Base-by-base conservation (phyloP, 2,329 filamentous ascomycete genomes). In the Aspergillus sp. region DNA sequence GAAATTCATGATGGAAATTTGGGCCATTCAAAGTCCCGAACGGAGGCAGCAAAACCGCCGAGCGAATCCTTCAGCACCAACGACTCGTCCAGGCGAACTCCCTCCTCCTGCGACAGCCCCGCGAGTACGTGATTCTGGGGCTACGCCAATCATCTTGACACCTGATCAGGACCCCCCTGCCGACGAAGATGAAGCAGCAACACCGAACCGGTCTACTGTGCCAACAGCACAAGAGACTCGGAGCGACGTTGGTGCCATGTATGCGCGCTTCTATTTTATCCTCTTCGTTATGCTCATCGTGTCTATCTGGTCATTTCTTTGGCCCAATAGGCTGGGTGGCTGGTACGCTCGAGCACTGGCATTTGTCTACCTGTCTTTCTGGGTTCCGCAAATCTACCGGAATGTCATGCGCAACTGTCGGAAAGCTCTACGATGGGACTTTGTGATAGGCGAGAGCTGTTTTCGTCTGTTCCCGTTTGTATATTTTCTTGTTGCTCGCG, bases 371-470 rank as follows among this genome's bases (percentile, higher is more conserved):
- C 85, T 97, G 49, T 97, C 93, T 22, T 89, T 97, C 73, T 98
- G 94, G 94, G 74, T 89, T 0, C 94, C 95, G 0, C 95, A 99
- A 75, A 96, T 98, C 68, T 87, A 91, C 72, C 91, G 95, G 64
- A 99, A 99, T 75, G 83, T 91, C 57, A 87, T 91, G 77, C 91
- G 94, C 57, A 97, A 97, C 77, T 97, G 93, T 76, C 91, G 93
- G 46, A 91, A 91, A 70, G 93, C 94, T 0, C 83, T 98, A n/a
- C 85, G 89, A 3, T 97, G 93, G 93, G 90, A 91, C 62, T 99
- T 96, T 73, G 90, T 97, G 59, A 73, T 93, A 23, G 93, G 93
- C 3, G 91, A 97, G 75, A 95, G 91, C 52, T 69, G 89, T 5
- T 83, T 96, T 7, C 89, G 95, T 1, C 81, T 96, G 6, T 79